These are phyloP conservation scores for Metarhizium anisopliae DNA, from an alignment of 2,329 filamentous ascomycete species.

Conservation along the genomic window DNA sequence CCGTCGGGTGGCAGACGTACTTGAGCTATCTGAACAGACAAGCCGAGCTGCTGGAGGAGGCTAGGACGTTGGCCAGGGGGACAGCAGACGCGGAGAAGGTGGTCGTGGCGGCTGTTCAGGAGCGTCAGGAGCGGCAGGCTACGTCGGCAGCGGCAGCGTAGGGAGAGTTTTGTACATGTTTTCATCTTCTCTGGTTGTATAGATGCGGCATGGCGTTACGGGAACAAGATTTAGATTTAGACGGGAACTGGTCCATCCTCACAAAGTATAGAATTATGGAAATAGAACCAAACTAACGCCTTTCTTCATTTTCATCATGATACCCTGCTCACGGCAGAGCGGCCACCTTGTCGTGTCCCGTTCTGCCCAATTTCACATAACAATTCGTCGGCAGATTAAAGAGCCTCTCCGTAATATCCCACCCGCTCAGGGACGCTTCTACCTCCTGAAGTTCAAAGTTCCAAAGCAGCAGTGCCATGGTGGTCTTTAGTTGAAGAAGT, in stretches of 20 bases:
- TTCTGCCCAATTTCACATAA: conserved; percentile 15
- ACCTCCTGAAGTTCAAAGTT: conserved; percentile 22
- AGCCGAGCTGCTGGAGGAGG: conserved; percentile 42
- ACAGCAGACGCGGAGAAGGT: neutral
- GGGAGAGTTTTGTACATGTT: neutral
- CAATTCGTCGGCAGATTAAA: conserved; percentile 18
- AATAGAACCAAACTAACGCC: too few relatives aligned
- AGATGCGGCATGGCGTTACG: neutral
- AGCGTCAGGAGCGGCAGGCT: neutral
- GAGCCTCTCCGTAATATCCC: conserved; percentile 14
- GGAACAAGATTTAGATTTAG: neutral
- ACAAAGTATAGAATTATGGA: too few relatives aligned
- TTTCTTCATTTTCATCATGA: too few relatives aligned
- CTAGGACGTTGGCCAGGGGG: neutral
- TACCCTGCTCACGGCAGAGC: neutral
- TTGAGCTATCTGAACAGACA: conserved; percentile 68
- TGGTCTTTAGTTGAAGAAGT: conserved; percentile 24
- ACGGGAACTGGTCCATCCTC: neutral
- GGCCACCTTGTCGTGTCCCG: neutral
- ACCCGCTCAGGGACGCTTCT: conserved; percentile 9
- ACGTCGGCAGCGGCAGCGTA: neutral
- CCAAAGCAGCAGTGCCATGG: conserved; percentile 28
- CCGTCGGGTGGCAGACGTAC: conserved; percentile 90
- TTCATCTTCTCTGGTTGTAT: neutral
- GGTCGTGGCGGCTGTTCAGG: neutral